Evolutionary conservation across 192 early-diverging fungal genomes (phyloP).

Genomic region (Umbelopsis vinacea): DNA sequence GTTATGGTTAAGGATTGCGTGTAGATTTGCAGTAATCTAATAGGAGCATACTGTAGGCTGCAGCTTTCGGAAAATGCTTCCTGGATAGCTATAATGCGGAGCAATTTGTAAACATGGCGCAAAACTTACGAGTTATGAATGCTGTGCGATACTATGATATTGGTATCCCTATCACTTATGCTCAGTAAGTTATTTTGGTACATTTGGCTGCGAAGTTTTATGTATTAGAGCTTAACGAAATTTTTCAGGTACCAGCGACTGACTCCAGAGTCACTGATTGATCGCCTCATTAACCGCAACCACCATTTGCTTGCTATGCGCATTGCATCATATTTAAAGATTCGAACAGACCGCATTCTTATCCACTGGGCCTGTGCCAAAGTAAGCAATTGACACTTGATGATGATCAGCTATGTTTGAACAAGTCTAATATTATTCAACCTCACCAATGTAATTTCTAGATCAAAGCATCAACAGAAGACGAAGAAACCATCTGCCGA

Average conservation of each 20-base stretch:
- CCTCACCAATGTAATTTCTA: constrained; percentile 18
- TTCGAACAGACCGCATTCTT: constrained; percentile 79
- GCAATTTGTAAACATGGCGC: constrained; percentile 87
- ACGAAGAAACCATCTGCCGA: constrained; percentile 86
- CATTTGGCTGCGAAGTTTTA: background rate
- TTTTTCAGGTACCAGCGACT: constrained; percentile 65
- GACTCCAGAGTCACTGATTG: constrained; percentile 81
- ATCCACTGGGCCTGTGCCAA: constrained; percentile 98
- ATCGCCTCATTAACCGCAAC: constrained; percentile 82
- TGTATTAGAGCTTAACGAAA: background rate
- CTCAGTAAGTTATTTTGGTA: constrained; percentile 65
- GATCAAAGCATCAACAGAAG: constrained; percentile 82
- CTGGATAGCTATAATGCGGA: constrained; percentile 85
- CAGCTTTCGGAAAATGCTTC: constrained; percentile 93
- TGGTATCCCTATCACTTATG: constrained; percentile 88
- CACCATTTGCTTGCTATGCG: constrained; percentile 85
- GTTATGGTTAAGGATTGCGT: constrained; percentile 9
- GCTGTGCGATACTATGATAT: constrained; percentile 81
- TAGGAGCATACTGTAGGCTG: constrained; percentile 59
- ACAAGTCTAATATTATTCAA: background rate
- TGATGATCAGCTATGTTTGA: background rate
- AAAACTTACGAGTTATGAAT: constrained; percentile 87
- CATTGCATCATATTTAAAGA: constrained; percentile 82
- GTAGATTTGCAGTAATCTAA: background rate
- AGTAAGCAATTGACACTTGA: constrained; percentile 39